Conservation (phyloP, 257 asterid genomes). For the Nicotiana otophora region DNA sequence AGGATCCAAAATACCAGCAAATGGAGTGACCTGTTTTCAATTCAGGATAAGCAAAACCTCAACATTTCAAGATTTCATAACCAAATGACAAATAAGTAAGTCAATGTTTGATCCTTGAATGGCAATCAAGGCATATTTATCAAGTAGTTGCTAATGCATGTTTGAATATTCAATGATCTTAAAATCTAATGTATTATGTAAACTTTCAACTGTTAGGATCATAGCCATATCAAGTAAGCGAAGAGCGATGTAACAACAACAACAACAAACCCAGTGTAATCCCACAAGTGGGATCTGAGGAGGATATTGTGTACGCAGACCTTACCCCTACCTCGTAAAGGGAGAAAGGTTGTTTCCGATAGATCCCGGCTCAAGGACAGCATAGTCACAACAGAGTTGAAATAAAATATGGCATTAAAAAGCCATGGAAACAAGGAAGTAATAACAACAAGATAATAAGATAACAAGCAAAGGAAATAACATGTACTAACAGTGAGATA, state of each 20-base stretch:
- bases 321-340: too few species aligned
- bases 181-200: neutral
- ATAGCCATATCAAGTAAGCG: neutral
- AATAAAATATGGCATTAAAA: too few species aligned
- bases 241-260: neutral
- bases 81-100: neutral
- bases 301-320: too few species aligned
- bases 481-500: too few species aligned
- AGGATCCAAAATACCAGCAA: conserved; percentile 86
- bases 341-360: too few species aligned
- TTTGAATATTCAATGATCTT: neutral
- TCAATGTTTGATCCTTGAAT: neutral
- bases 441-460: too few species aligned
- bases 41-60: neutral
- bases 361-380: too few species aligned
- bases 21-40: conserved; percentile 61
- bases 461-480: too few species aligned
- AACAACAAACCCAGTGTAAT: too few species aligned
- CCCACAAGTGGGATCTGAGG: too few species aligned
- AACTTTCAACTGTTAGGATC: neutral
- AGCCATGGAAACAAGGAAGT: too few species aligned
- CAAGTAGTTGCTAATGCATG: neutral
- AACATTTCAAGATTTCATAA: neutral
- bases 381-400: too few species aligned
- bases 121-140: neutral